phyloP scores from a whole-genome alignment of 2,329 filamentous ascomycete genomes.

The Exophiala lecanii-corni region DNA sequence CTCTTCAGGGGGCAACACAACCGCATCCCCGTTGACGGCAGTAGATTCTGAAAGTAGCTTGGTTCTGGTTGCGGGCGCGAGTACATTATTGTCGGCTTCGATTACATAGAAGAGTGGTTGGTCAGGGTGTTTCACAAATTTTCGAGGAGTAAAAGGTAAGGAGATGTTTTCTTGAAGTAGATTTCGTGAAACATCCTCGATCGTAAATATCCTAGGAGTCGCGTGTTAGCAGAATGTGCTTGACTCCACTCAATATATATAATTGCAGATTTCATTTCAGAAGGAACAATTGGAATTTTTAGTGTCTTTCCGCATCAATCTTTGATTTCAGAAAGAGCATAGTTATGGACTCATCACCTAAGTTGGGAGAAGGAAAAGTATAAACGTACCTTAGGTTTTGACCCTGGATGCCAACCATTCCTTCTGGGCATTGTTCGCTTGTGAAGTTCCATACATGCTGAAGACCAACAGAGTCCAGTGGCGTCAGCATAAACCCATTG shows the following conservation, averaged over 20 bases:
- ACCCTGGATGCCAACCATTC: conserved; percentile 88
- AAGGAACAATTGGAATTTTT: conserved; percentile 90
- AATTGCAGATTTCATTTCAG: conserved; percentile 61
- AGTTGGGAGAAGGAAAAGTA: conserved; percentile 30
- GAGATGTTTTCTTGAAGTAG: conserved; percentile 81
- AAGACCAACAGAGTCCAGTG: conserved; percentile 78
- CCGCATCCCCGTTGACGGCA: conserved; percentile 67
- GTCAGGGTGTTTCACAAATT: conserved; percentile 81
- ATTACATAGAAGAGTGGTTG: conserved; percentile 89
- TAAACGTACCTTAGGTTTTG: conserved; percentile 73
- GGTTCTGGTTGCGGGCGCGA: conserved; percentile 72
- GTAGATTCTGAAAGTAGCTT: conserved; percentile 68
- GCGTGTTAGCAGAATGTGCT: conserved; percentile 15
- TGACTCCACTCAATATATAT: too few relatives aligned
- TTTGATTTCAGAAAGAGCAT: conserved; percentile 35
- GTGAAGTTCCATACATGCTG: conserved; percentile 97
- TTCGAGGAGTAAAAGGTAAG: conserved; percentile 83
- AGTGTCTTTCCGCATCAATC: conserved; percentile 44
- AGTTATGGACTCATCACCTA: conserved; percentile 59
- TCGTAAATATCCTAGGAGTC: conserved; percentile 70
- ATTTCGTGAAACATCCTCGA: conserved; percentile 80
- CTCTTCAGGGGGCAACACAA: conserved; percentile 67
- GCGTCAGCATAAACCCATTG: conserved; percentile 85
- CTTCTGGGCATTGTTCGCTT: conserved; percentile 88
- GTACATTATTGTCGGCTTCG: conserved; percentile 86